Evolutionary conservation across 257 asterid genomes (phyloP).

Genomic region (Marsdenia floribunda): DNA sequence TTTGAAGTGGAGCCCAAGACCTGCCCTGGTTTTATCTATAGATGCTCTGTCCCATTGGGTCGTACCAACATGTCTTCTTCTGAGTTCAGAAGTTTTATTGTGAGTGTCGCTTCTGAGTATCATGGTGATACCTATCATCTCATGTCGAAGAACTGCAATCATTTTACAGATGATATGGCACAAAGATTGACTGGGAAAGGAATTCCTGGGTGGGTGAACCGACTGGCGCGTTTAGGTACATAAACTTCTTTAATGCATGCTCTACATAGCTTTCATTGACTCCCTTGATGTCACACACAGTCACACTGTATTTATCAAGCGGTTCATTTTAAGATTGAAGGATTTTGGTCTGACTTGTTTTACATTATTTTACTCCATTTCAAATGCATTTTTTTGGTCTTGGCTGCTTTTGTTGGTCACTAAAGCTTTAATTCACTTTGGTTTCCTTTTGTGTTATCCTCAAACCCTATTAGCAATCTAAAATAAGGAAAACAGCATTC

Average conservation of each 20-base stretch:
- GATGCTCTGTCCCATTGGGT: conserved; percentile 46
- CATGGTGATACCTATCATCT: conserved; percentile 53
- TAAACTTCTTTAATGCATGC: not conserved
- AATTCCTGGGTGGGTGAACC: conserved; percentile 54
- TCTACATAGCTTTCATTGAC: too few relatives aligned
- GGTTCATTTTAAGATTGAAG: not conserved
- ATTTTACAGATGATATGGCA: conserved; percentile 46
- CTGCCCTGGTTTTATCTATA: conserved; percentile 45
- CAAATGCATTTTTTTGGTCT: not conserved
- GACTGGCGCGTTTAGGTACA: conserved; percentile 41
- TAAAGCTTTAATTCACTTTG: not conserved
- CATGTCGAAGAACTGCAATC: conserved; percentile 48
- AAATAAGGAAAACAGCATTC: not conserved
- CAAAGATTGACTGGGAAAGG: conserved; percentile 37
- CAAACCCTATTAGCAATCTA: not conserved
- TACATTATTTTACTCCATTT: not conserved
- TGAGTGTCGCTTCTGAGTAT: conserved; percentile 45
- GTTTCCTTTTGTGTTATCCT: not conserved
- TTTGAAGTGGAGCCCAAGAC: conserved; percentile 55
- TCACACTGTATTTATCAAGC: not conserved
- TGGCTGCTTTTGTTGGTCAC: not conserved
- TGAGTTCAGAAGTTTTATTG: conserved; percentile 41
- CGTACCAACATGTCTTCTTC: conserved; percentile 28
- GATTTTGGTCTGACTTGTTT: not conserved
- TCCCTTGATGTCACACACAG: not conserved